These are phyloP conservation scores for Claviceps lovelessii DNA, from an alignment of 2,329 filamentous ascomycete species.

Conservation along the genomic window DNA sequence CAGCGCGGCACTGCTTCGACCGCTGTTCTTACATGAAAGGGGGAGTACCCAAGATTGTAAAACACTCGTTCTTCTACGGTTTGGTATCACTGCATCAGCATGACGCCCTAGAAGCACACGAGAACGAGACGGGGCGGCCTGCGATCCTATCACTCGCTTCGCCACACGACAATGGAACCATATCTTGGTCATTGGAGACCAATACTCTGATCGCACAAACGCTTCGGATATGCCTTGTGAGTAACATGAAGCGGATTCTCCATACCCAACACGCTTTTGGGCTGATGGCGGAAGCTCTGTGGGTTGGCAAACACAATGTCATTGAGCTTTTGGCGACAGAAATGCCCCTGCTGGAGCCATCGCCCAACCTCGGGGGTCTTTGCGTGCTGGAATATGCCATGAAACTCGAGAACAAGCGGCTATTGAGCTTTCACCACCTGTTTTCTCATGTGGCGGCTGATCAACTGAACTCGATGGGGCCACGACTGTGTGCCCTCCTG, in stretches of 20 bases:
- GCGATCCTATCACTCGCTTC: slow-evolving; percentile 3
- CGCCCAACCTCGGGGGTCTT: neutral
- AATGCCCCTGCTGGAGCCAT: neutral
- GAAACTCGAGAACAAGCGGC: neutral
- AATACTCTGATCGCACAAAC: neutral
- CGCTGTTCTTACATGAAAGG: neutral
- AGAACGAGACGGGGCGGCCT: neutral
- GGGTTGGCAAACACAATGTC: neutral
- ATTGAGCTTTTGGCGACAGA: neutral
- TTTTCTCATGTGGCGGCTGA: neutral
- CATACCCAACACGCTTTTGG: neutral
- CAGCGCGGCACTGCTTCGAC: neutral
- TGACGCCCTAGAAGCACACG: neutral
- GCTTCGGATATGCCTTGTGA: neutral
- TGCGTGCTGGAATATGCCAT: neutral
- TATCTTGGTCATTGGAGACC: neutral
- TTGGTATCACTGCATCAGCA: neutral
- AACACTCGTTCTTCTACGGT: neutral
- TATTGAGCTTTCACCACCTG: neutral
- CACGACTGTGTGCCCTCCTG: neutral
- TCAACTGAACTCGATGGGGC: neutral
- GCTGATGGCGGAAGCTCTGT: neutral
- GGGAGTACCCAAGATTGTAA: neutral
- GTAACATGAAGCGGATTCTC: neutral
- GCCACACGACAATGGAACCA: neutral